A percentile compares a stretch with the other conserved stretches of the same genome.
Evolutionary conservation across 305 asterid genomes (phyloP).

Genomic region (Ruellia speciosa): DNA sequence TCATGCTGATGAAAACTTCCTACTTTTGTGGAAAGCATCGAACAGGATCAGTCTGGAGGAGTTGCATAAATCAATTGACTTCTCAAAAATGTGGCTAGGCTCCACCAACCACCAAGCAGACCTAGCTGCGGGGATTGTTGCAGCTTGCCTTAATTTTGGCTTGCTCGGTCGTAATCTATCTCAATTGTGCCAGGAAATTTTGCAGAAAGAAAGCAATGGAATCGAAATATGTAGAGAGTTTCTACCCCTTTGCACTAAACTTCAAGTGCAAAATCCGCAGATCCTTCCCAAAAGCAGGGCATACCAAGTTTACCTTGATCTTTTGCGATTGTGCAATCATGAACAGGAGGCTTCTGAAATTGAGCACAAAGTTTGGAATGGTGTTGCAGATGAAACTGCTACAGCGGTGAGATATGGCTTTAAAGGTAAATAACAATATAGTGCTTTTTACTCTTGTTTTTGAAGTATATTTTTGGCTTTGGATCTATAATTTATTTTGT

Average conservation of each 20-base stretch:
- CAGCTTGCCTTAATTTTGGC: conserved; percentile 76
- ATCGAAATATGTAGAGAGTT: conserved; percentile 51
- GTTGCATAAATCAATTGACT: conserved; percentile 80
- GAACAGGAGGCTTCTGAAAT: conserved; percentile 48
- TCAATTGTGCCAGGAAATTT: conserved; percentile 74
- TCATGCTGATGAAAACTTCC: conserved; percentile 32
- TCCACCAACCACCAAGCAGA: conserved; percentile 80
- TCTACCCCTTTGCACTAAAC: conserved; percentile 45
- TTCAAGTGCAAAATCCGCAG: conserved; percentile 59
- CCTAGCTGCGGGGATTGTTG: conserved; percentile 72
- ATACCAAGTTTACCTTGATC: conserved; percentile 78
- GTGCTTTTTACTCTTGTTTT: too few species aligned
- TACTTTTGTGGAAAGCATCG: conserved; percentile 54
- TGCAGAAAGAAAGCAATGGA: conserved; percentile 59
- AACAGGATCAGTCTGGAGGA: conserved; percentile 79
- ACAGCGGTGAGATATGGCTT: conserved; percentile 79
- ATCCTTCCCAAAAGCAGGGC: conserved; percentile 92
- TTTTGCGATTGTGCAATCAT: conserved; percentile 58
- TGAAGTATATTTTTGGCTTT: too few species aligned
- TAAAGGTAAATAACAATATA: conserved; percentile 43
- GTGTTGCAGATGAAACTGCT: conserved; percentile 91
- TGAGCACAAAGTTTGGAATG: conserved; percentile 71
- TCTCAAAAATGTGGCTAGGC: conserved; percentile 63
- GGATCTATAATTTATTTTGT: too few species aligned
- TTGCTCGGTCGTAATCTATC: conserved; percentile 75